Conservation (phyloP, 257 asterid species). For the Rauvolfia tetraphylla region DNA sequence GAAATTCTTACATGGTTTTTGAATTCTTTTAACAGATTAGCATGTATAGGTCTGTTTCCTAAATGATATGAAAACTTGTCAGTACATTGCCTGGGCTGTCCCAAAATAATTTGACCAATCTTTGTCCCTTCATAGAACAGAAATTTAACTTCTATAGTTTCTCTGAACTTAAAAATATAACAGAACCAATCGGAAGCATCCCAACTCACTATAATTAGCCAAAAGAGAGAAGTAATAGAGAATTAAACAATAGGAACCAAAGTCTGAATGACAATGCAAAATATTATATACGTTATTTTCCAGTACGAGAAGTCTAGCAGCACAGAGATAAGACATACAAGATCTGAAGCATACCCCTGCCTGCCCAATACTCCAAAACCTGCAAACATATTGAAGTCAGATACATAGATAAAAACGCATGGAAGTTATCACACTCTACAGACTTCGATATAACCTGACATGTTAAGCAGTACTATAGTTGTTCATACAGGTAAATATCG, state of each 20-base stretch:
- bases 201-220: not conserved
- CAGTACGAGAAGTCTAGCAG: not conserved
- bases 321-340: slow-evolving; percentile 52
- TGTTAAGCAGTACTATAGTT: too few relatives aligned
- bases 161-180: not conserved
- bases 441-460: too few relatives aligned
- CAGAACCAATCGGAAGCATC: not conserved
- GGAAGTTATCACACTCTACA: not conserved
- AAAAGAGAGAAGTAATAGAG: not conserved
- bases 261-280: not conserved
- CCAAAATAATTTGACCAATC: not conserved
- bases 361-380: slow-evolving; percentile 89
- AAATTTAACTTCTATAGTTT: not conserved
- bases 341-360: slow-evolving; percentile 99
- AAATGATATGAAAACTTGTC: not conserved
- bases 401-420: not conserved
- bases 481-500: too few relatives aligned
- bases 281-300: not conserved
- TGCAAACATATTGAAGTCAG: slow-evolving; percentile 34
- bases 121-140: not conserved
- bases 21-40: not conserved
- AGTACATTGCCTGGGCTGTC: not conserved
- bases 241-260: not conserved
- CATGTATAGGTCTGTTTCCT: not conserved
- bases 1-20: not conserved